phyloP scores from a whole-genome alignment of 768 basidiomycete species.

The Tricholoma sp. region DNA sequence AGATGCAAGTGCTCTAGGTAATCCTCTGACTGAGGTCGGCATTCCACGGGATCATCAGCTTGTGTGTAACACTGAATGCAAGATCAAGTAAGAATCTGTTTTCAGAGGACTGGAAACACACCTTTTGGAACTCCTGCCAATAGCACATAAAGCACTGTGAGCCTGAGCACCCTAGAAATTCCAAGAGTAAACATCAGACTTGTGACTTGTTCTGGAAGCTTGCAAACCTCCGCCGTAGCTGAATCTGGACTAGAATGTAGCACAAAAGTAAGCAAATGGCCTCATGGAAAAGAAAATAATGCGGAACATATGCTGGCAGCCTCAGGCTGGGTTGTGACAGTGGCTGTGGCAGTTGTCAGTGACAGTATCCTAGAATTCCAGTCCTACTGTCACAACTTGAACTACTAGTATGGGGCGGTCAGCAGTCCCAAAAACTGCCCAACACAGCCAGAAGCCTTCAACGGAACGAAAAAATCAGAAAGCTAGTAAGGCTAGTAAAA shows the following conservation, averaged over 20 bases:
- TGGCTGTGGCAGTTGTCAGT: too few relatives aligned
- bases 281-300: background rate
- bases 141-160: conserved; percentile 85
- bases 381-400: too few relatives aligned
- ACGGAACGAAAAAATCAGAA: too few relatives aligned
- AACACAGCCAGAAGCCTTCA: too few relatives aligned
- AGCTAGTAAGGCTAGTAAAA: too few relatives aligned
- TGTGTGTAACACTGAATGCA: conserved; percentile 72
- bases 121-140: conserved; percentile 89
- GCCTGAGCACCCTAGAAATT: conserved; percentile 59
- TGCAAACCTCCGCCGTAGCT: conserved; percentile 39
- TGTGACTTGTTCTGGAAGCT: background rate
- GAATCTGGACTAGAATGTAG: conserved; percentile 37
- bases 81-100: conserved; percentile 5
- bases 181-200: background rate
- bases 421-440: too few relatives aligned
- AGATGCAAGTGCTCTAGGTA: conserved; percentile 91
- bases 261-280: background rate
- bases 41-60: conserved; percentile 70
- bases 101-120: conserved; percentile 18
- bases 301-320: too few relatives aligned
- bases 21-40: conserved; percentile 69
- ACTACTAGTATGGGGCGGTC: too few relatives aligned
- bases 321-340: too few relatives aligned
- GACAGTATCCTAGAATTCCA: too few relatives aligned